These are phyloP conservation scores for Phytopythium boreale DNA, from an alignment of 352 stramenopile species.

Conservation along the genomic window DNA sequence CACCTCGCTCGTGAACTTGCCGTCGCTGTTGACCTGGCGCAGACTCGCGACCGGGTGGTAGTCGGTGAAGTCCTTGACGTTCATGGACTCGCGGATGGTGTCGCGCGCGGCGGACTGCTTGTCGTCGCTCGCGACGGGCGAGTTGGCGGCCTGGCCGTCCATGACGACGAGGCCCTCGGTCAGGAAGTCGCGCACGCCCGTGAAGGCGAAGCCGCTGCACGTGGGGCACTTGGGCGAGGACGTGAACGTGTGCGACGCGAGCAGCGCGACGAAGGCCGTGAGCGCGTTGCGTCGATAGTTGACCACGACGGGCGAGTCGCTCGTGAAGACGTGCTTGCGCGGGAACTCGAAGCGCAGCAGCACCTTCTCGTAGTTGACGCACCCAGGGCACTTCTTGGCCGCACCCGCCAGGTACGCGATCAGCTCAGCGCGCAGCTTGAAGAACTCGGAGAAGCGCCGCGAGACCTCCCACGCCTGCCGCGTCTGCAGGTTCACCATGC, in stretches of 20 bases:
- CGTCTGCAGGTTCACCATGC: constrained; percentile 62
- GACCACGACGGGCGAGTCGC: constrained; percentile 66
- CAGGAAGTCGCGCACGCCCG: constrained; percentile 74
- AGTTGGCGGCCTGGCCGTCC: constrained; percentile 6
- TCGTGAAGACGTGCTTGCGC: constrained; percentile 81
- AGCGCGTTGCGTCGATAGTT: constrained; percentile 82
- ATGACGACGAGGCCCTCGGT: constrained; percentile 31
- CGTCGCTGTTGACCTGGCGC: constrained; percentile 62
- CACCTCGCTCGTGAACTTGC: constrained; percentile 43
- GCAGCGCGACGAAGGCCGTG: constrained; percentile 61
- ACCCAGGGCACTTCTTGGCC: constrained; percentile 75
- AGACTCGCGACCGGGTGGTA: constrained; percentile 45
- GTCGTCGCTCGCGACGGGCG: constrained; percentile 11
- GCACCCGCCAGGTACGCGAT: constrained; percentile 55
- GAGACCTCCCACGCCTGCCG: constrained; percentile 66
- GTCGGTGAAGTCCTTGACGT: constrained; percentile 76
- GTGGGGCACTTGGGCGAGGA: constrained; percentile 76
- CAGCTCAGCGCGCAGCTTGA: constrained; percentile 65
- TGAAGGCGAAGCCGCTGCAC: constrained; percentile 72
- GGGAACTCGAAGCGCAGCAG: constrained; percentile 82
- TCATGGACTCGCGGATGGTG: constrained; percentile 57
- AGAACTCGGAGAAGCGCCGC: constrained; percentile 83
- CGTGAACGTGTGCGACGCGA: constrained; percentile 82
- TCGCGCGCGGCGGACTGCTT: constrained; percentile 19
- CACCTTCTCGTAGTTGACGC: constrained; percentile 81